Base-by-base conservation (phyloP, 306 rosid genomes). In the Corylus heterophylla region DNA sequence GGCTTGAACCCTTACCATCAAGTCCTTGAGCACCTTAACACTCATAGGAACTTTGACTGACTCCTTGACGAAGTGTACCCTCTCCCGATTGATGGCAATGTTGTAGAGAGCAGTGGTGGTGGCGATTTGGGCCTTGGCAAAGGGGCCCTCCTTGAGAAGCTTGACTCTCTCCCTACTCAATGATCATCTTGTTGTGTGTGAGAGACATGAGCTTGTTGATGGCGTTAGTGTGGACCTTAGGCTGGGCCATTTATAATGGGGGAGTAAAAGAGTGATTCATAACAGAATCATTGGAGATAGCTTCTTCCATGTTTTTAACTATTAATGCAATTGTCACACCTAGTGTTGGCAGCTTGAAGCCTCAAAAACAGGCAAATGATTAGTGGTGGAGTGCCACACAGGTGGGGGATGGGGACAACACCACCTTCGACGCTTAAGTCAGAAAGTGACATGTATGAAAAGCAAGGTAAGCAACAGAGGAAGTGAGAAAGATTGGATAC, bases 101-200 rank as follows among this genome's bases (percentile, higher is more conserved):
- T 78, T 78, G 42, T 81, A 74, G 16, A 92, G 84, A 42, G 94
- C 95, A 76, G 80, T 85, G 2, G 93, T 91, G 1, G 97, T 92
- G 0, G 97, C 93, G 2, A 88, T 77, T 72, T 94, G 97, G 48
- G 90, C 88, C 4, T 92, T 94, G 0, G 93, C 88, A 0, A 80
- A 89, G 56, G 89, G 62, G 44, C 51, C 22, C 17, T 94, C 97
- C 68, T 88, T 92, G 17, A 94, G 86, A 11, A 94, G 82, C 89
- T 88, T 92, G 4, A 94, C 92, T 54, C n/a, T 95, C 97, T n/a
- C 92, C 91, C 82, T 94, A 95, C 7, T 92, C 95, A 73, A 91
- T 78, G 35, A 94, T 91, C 11, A 94, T 88, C 61, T 83, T 88
- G 78, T 81, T 93, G 0, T 7, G 35, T n/a, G 97, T 91, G 0